Conservation (phyloP, 2,329 filamentous ascomycete genomes). For the Aureobasidium sp. region DNA sequence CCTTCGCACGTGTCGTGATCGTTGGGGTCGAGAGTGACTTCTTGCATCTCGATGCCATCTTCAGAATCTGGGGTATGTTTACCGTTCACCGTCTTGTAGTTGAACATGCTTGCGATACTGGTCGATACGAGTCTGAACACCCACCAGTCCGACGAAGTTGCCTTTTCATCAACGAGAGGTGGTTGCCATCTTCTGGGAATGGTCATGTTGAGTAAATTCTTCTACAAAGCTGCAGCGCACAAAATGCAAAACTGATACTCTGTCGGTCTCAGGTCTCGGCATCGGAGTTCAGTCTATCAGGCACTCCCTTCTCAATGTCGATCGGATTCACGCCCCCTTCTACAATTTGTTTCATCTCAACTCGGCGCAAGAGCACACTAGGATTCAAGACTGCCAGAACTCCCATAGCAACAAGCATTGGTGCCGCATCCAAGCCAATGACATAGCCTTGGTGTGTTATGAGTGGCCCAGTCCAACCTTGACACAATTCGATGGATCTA, state of each 20-base stretch:
- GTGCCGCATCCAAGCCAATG: constrained; percentile 1
- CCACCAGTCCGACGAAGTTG: neutral
- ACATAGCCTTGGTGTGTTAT: constrained; percentile 5
- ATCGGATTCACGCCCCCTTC: neutral
- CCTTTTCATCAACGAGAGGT: neutral
- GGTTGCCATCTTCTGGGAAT: neutral
- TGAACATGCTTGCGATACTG: neutral
- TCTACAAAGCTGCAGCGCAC: neutral
- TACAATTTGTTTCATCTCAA: neutral
- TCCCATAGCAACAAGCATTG: constrained; percentile 5
- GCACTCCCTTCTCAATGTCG: neutral
- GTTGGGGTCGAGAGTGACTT: neutral
- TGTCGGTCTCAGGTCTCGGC: neutral
- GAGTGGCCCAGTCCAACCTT: constrained; percentile 1
- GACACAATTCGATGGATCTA: constrained; percentile 5
- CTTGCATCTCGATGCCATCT: neutral
- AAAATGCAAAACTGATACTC: neutral
- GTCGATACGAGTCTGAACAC: neutral
- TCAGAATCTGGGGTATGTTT: neutral
- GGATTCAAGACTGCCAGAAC: constrained; percentile 3
- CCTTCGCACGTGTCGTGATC: neutral
- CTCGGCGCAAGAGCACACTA: neutral
- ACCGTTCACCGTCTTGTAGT: neutral
- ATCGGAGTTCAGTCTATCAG: neutral
- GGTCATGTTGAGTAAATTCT: neutral